Evolutionary conservation across 768 basidiomycete genomes (phyloP), one percentile per base, ranked within the genome.

Genomic region (Kwoniella heveanensis): DNA sequence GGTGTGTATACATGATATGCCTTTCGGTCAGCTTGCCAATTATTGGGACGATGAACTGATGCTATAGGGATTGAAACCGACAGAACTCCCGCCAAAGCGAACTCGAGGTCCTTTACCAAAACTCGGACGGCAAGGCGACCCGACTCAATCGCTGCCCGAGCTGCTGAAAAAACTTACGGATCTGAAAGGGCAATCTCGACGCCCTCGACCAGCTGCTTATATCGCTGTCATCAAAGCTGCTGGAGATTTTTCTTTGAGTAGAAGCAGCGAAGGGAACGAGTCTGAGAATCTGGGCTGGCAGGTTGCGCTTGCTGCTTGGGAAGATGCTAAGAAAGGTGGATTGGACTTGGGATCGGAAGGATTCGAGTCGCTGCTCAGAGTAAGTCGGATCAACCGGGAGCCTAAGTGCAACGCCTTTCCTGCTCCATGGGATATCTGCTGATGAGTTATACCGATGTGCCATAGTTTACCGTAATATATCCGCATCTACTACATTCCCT

Each of bases 281-380:
- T 27, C 49, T 13, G 54, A 56, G 21, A 51, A 55, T 29, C 39
- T 54, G 32, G 50, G 49, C 37, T 51, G 70, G 72, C 67, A 69
- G 63, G 60, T 58, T 60, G 48, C 66, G 61, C 25, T 68, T 44
- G 65, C 59, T 12, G 67, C 70, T 5, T 72, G 68, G 67, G 54
- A 68, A 36, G 73, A 75, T 44, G 73, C 73, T 17, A 44, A 60
- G 39, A 37, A 32, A 10, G 73, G 70, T 7, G 64, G 66, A 2
- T 47, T 72, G 7, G 71, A 75, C 44, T 54, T 75, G 8, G 70
- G 70, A 1, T 48, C 80, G 5, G 79, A 83, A 39, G 83, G 85
- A 9, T 87, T 88, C 75, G 85, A 88, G 49, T 80, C 83, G 47
- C 81, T 91, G 25, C 77, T 91, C 52, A 80, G 84, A 70, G 90